Base-by-base conservation (phyloP, 495 filamentous ascomycete genomes). In the Penicillium cosmopolitanum region DNA sequence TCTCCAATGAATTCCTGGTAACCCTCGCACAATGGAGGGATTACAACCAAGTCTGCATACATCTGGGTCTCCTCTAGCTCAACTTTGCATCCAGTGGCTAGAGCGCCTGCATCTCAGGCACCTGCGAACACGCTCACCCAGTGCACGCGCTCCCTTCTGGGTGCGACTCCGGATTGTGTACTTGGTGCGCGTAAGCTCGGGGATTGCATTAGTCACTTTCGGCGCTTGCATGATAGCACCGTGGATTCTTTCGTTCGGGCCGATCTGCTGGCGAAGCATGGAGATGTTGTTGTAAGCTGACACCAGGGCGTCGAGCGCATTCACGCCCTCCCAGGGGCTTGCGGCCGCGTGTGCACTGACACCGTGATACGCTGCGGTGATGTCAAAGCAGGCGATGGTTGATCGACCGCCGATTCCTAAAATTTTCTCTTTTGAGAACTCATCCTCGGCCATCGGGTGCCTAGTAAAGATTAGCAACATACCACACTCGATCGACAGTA, bases 221-320 rank as follows among this genome's bases (percentile, higher is more conserved):
- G 87, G 87, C 0, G 84, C 84, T 50, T 87, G 74, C 7, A 81
- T 79, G 46, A 89, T 88, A 34, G 81, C 74, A 25, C 81, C 75
- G 54, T 86, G 80, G 15, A 89, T 82, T 1, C 86, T 74, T 57
- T 89, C 81, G 19, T 80, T 77, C 0, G 85, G 83, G 72, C 83
- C 77, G 5, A 84, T 81, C 67, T 89, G 86, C 64, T 89, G 86
- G 7, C 87, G 80, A 2, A 89, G 76, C 2, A 84, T 81, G 0
- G 83, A 77, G 4, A 89, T 69, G 44, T 80, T 80, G 61, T 87
- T 88, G 67, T 89, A 90, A 4, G 83, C 80, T 1, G 77, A 73
- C 9, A 89, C 77, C n/a, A 88, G 62, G 1, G 85, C 86, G 61
- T 88, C 86, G 7, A 88, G 78, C 0, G 86, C 85, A 56, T 89